Percentiles rank a stretch among this genome's conserved stretches.
phyloP scores from a whole-genome alignment of 2,329 filamentous ascomycete genomes.

The Pseudopithomyces maydicus region DNA sequence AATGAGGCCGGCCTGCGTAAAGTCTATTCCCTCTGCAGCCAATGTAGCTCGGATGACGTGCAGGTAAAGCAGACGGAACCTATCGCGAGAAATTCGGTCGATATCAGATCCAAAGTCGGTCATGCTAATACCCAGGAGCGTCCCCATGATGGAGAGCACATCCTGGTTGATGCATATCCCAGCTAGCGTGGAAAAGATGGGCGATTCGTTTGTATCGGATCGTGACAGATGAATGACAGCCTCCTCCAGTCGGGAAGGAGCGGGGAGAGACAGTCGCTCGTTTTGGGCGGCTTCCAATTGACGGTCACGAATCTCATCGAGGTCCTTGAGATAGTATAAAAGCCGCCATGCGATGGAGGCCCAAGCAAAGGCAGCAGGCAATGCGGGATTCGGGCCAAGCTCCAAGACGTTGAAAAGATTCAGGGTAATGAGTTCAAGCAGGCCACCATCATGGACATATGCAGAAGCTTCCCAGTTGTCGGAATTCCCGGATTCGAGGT shows the following conservation, averaged over 20 bases:
- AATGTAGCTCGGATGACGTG: conserved; percentile 73
- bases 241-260: conserved; percentile 32
- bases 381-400: conserved; percentile 63
- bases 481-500: conserved; percentile 39
- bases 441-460: conserved; percentile 72
- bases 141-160: conserved; percentile 31
- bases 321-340: conserved; percentile 19
- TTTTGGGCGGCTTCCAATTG: conserved; percentile 27
- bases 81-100: conserved; percentile 62
- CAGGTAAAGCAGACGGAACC: conserved; percentile 68
- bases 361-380: conserved; percentile 81
- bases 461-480: conserved; percentile 47
- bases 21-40: conserved; percentile 64
- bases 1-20: conserved; percentile 70
- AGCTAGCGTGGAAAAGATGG: conserved; percentile 31
- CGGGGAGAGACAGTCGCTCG: conserved; percentile 16
- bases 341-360: conserved; percentile 62
- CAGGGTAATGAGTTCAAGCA: conserved; percentile 74
- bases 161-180: conserved; percentile 28
- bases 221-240: conserved; percentile 28
- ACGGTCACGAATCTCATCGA: conserved; percentile 36
- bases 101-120: conserved; percentile 54
- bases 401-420: conserved; percentile 66
- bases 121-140: conserved; percentile 31
- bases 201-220: conserved; percentile 29